phyloP scores from a whole-genome alignment of 2,329 filamentous ascomycete species.

The Leptodontidium sp. region DNA sequence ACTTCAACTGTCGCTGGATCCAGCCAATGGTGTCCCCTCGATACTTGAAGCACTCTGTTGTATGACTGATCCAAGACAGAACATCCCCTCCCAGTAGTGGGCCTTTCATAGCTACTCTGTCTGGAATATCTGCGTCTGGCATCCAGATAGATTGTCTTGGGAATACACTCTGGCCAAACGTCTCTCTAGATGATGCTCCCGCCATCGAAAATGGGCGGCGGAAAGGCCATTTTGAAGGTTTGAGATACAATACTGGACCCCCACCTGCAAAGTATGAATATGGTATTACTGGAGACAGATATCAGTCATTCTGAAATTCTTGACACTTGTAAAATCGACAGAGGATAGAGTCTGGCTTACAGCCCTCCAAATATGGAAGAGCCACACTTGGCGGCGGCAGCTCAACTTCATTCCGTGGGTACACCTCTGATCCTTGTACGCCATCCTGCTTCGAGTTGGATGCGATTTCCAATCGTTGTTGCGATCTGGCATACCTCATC shows the following conservation, averaged over 20 bases:
- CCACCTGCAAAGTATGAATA: constrained; percentile 9
- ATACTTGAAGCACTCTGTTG: constrained; percentile 14
- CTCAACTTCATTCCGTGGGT: background rate
- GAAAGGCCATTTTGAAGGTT: constrained; percentile 14
- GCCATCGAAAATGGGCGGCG: constrained; percentile 14
- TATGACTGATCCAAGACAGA: constrained; percentile 15
- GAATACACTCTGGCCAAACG: constrained; percentile 6
- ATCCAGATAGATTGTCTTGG: constrained; percentile 19
- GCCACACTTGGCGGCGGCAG: constrained; percentile 2
- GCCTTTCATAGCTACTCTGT: constrained; percentile 9
- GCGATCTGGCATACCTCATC: background rate
- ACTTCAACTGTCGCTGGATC: constrained; percentile 15
- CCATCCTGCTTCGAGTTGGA: background rate
- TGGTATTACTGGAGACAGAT: constrained; percentile 1
- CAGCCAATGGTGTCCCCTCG: constrained; percentile 8
- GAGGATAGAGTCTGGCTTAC: background rate
- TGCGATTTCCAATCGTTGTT: background rate
- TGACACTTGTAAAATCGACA: background rate
- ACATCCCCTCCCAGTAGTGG: constrained; percentile 15
- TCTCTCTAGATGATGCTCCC: constrained; percentile 1
- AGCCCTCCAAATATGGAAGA: constrained; percentile 12
- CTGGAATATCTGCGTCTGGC: constrained; percentile 8
- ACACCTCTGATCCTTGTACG: background rate
- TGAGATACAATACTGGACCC: background rate
- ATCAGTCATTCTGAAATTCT: background rate